Evolutionary conservation across 2,329 filamentous ascomycete genomes (phyloP), one percentile per base, ranked within the genome.

Genomic region (Hypoxylon sp.): DNA sequence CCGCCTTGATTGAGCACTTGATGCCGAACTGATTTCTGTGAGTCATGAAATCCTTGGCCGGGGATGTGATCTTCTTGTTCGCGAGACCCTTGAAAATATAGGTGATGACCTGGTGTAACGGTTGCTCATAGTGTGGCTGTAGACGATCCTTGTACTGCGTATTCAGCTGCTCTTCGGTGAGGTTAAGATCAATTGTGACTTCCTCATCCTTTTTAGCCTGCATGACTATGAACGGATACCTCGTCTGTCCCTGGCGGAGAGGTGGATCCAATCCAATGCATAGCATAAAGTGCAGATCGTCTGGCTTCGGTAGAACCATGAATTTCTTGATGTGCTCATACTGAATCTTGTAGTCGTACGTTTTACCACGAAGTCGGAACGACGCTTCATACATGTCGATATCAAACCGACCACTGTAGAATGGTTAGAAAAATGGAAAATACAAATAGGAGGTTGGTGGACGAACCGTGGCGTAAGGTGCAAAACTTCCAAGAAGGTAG

Each of bases 1-100:
- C 98, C 59, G 97, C 97, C 83, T 99, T 99, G 88, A 99, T 98
- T n/a, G 94, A 97, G 82, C 96, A 99, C 83, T 99, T 99, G 82
- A 99, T 97, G 65, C 96, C 96, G 73, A 91, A 93, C 80, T 98
- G 94, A 76, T 92, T 90, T 79, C 97, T 94, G 82, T 98, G 96
- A 85, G 90, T 97, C 78, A 91, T 87, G 82, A 99, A 99, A 80
- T 98, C 94, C 81, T 95, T 95, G 52, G 94, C 96, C 1, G 96
- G 96, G 68, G 92, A 93, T 29, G 94, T 94, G 67, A 99, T 91
- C 83, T 97, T 97, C 88, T 98, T 98, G 76, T 94, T 94, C 19
- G 94, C 94, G 51, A 99, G 84, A 13, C 96, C 96, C 73, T 93
- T 90, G 88, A 99, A 99, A 72, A 99, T 94, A 80, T 97, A 94